A percentile compares a stretch with the other conserved stretches of the same genome.
phyloP scores from a whole-genome alignment of 768 basidiomycete genomes.

The Rhizopogon rudus region DNA sequence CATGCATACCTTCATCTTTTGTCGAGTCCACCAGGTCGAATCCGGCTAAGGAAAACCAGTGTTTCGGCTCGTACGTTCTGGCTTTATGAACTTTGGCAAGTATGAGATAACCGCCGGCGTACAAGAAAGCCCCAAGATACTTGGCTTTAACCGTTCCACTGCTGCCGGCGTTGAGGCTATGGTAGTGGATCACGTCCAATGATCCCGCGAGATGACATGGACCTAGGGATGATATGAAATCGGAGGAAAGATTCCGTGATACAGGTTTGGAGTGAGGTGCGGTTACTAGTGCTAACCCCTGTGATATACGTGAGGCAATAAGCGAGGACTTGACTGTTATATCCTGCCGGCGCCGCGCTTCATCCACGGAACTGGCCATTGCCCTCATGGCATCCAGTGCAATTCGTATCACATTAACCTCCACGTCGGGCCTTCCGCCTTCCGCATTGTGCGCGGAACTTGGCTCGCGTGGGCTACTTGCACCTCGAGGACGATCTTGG shows the following conservation, averaged over 20 bases:
- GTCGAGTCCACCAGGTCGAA: conserved; percentile 68
- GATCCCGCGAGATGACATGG: conserved; percentile 79
- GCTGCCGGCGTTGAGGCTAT: conserved; percentile 36
- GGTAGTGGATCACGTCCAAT: conserved; percentile 80
- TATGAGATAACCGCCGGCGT: conserved; percentile 78
- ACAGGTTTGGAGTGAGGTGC: conserved; percentile 24
- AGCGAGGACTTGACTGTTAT: conserved; percentile 60
- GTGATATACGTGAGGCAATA: conserved; percentile 61
- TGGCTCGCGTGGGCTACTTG: not conserved
- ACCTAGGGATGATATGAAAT: conserved; percentile 74
- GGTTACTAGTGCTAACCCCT: conserved; percentile 25
- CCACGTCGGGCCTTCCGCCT: not conserved
- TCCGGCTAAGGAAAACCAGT: conserved; percentile 80
- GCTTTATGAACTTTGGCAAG: conserved; percentile 82
- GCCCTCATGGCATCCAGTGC: conserved; percentile 70
- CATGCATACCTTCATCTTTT: conserved; percentile 69
- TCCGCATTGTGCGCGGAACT: not conserved
- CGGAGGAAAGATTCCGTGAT: conserved; percentile 37
- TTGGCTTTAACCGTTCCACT: conserved; percentile 63
- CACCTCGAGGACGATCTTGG: conserved; percentile 11
- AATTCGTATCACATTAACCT: conserved; percentile 22
- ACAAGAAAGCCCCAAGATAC: conserved; percentile 90
- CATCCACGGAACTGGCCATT: conserved; percentile 76
- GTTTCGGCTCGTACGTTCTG: conserved; percentile 77
- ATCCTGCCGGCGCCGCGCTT: conserved; percentile 67